phyloP scores from a whole-genome alignment of 768 basidiomycete genomes.

The Termitomyces sp. region DNA sequence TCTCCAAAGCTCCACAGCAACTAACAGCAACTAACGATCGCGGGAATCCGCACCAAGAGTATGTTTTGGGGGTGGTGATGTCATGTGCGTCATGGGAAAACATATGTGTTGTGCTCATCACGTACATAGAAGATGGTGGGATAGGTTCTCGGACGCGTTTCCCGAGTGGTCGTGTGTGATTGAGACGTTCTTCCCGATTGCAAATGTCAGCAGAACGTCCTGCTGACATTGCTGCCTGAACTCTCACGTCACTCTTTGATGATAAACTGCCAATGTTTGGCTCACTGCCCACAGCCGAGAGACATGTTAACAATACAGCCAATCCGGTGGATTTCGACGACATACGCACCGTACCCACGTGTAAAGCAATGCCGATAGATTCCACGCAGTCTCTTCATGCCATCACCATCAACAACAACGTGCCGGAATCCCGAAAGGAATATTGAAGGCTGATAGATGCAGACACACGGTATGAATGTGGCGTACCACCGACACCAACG shows the following conservation, averaged over 20 bases:
- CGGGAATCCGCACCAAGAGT: slow-evolving; percentile 3
- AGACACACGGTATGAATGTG: background rate
- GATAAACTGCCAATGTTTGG: background rate
- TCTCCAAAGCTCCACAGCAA: background rate
- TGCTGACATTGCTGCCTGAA: background rate
- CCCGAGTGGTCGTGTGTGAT: background rate
- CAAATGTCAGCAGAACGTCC: no score
- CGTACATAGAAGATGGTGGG: no score
- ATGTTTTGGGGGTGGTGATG: slow-evolving; percentile 1
- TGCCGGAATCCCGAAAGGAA: background rate
- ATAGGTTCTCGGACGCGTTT: background rate
- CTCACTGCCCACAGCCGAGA: background rate
- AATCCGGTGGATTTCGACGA: background rate
- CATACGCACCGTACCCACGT: background rate
- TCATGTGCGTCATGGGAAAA: background rate
- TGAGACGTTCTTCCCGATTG: background rate
- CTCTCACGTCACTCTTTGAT: background rate
- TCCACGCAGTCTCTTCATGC: background rate
- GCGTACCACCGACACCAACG: slow-evolving; percentile 3
- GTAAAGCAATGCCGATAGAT: background rate
- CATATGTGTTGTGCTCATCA: background rate
- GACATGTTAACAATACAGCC: background rate
- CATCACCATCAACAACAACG: background rate
- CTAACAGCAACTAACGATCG: slow-evolving; percentile 2
- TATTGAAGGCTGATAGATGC: background rate